Conservation (phyloP, 768 basidiomycete genomes). For the Xanthoconium stramineum region DNA sequence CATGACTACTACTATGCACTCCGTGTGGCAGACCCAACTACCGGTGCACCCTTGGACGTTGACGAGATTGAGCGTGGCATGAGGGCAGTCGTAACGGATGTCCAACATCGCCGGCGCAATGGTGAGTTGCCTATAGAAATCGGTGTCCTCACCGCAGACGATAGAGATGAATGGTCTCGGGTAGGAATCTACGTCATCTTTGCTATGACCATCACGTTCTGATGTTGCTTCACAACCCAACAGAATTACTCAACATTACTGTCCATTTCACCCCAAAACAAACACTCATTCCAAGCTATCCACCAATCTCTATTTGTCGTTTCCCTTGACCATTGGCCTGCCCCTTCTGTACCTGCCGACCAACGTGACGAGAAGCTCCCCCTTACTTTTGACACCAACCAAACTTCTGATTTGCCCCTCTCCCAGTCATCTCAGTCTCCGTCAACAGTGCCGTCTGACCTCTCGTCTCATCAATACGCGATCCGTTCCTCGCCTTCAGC, state of each 20-base stretch:
- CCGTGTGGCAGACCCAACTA: constrained; percentile 46
- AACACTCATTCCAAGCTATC: constrained; percentile 55
- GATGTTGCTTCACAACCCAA: background rate
- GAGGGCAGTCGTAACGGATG: constrained; percentile 53
- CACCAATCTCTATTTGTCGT: constrained; percentile 76
- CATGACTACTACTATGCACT: constrained; percentile 81
- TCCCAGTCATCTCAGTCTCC: constrained; percentile 8
- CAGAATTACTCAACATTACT: constrained; percentile 70
- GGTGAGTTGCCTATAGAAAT: constrained; percentile 62
- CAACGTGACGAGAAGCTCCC: constrained; percentile 22
- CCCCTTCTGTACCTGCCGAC: constrained; percentile 24
- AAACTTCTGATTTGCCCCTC: background rate
- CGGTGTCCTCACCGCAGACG: constrained; percentile 73
- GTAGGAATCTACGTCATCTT: constrained; percentile 39
- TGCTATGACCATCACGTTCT: background rate
- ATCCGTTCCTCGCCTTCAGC: constrained; percentile 64
- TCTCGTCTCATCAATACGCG: constrained; percentile 75
- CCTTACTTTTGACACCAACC: constrained; percentile 33
- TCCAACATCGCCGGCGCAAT: constrained; percentile 40
- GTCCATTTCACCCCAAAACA: constrained; percentile 64
- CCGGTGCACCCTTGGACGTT: constrained; percentile 31
- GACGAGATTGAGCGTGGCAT: constrained; percentile 46
- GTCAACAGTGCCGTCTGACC: constrained; percentile 17
- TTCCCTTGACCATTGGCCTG: constrained; percentile 74
- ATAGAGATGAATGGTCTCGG: constrained; percentile 77